These are phyloP conservation scores for Fusarium sp. DNA, from an alignment of 2,329 filamentous ascomycete species.

Conservation along the genomic window DNA sequence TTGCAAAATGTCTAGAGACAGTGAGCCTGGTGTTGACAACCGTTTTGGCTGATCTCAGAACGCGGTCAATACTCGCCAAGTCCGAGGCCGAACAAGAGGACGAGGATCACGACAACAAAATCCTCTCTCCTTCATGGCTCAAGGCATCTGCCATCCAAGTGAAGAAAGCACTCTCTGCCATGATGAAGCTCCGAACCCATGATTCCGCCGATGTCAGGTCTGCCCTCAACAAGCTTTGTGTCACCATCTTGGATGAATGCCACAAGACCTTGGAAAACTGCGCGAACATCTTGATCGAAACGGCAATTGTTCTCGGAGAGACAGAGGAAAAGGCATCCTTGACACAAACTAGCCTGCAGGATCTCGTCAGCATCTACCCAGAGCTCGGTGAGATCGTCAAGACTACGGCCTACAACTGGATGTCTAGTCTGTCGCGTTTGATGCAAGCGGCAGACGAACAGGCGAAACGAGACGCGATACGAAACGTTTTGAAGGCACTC, in stretches of 20 bases:
- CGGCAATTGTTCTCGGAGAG: constrained; percentile 72
- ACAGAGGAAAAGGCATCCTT: constrained; percentile 53
- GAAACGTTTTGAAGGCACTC: constrained; percentile 78
- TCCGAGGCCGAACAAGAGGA: constrained; percentile 40
- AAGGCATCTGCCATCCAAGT: constrained; percentile 81
- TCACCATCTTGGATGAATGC: constrained; percentile 80
- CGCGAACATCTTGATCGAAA: constrained; percentile 77
- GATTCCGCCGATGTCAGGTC: constrained; percentile 72
- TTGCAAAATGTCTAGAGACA: constrained; percentile 67
- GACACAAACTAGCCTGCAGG: constrained; percentile 61
- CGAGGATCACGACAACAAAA: constrained; percentile 44
- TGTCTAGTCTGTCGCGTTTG: constrained; percentile 77
- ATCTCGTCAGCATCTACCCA: constrained; percentile 68
- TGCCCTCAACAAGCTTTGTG: constrained; percentile 73
- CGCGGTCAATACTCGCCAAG: constrained; percentile 55
- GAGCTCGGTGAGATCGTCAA: constrained; percentile 71
- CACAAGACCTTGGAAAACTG: constrained; percentile 74
- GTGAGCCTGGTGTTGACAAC: constrained; percentile 63
- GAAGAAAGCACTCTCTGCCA: constrained; percentile 78
- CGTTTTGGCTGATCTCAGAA: constrained; percentile 66
- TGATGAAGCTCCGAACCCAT: constrained; percentile 77
- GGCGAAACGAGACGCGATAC: constrained; percentile 74
- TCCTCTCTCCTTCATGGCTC: constrained; percentile 70
- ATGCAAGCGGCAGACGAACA: constrained; percentile 86
- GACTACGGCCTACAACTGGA: constrained; percentile 79